A percentile compares a stretch with the other conserved stretches of the same genome.
Conservation (phyloP, 371 early-diverging fungal genomes). For the Sporodiniella umbellata region DNA sequence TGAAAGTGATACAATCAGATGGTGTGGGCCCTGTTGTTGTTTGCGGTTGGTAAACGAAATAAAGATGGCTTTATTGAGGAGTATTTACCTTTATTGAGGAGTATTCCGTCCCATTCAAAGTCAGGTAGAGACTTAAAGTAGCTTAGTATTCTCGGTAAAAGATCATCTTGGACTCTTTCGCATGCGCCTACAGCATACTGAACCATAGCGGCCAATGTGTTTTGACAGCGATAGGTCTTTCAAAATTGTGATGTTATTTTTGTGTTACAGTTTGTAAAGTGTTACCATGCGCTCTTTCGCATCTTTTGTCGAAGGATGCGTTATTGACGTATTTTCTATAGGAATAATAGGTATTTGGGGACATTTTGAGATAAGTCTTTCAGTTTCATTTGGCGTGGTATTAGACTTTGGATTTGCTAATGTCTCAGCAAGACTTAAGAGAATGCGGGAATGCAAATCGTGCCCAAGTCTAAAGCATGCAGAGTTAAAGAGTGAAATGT, state of each 20-base stretch:
- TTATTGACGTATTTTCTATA: conserved; percentile 15
- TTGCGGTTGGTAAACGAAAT: not conserved
- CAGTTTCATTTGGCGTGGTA: conserved; percentile 31
- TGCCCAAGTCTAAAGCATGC: conserved; percentile 23
- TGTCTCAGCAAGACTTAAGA: conserved; percentile 54
- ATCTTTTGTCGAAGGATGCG: conserved; percentile 13
- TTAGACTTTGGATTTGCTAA: conserved; percentile 45
- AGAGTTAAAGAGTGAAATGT: not conserved
- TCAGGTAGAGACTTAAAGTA: conserved; percentile 29
- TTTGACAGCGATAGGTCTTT: conserved; percentile 42
- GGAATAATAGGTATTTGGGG: conserved; percentile 28
- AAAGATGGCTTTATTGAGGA: conserved; percentile 7
- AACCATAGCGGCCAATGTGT: conserved; percentile 41
- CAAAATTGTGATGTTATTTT: not conserved
- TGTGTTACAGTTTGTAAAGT: conserved; percentile 1
- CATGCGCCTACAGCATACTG: conserved; percentile 35
- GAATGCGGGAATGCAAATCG: conserved; percentile 59
- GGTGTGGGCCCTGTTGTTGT: conserved; percentile 12
- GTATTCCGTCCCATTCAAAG: conserved; percentile 26
- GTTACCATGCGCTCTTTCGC: conserved; percentile 28
- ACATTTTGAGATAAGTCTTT: conserved; percentile 34
- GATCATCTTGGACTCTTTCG: conserved; percentile 28
- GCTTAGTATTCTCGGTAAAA: conserved; percentile 26
- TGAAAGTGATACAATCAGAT: conserved; percentile 38
- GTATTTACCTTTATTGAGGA: conserved; percentile 32